phyloP scores from a whole-genome alignment of 2,329 filamentous ascomycete genomes.

The Nakataea oryzae region DNA sequence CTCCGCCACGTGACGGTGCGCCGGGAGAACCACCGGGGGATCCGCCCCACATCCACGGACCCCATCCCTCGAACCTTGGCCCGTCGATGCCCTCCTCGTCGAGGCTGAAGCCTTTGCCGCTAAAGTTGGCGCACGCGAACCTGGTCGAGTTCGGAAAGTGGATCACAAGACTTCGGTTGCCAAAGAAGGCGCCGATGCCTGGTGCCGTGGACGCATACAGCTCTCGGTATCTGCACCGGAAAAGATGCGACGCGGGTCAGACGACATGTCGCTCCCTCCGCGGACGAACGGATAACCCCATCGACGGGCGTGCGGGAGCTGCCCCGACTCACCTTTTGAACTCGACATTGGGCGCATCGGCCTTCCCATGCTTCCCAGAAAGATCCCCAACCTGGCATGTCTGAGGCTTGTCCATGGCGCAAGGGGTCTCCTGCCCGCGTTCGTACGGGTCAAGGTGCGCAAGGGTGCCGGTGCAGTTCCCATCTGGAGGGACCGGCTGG shows the following conservation, averaged over 20 bases:
- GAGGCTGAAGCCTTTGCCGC: not conserved
- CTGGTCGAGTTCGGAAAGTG: slow-evolving; percentile 55
- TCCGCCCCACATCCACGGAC: not conserved
- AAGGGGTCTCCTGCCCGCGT: slow-evolving; percentile 51
- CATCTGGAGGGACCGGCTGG: slow-evolving; percentile 48
- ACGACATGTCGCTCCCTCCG: not conserved
- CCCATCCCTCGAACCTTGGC: not conserved
- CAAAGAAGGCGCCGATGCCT: slow-evolving; percentile 48
- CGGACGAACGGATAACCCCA: no score
- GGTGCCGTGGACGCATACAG: slow-evolving; percentile 41
- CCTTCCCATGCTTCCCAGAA: slow-evolving; percentile 60
- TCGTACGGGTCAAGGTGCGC: slow-evolving; percentile 64
- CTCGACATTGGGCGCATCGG: slow-evolving; percentile 19
- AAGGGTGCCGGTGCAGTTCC: slow-evolving; percentile 60
- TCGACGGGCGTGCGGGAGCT: no score
- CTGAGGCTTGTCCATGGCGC: slow-evolving; percentile 43
- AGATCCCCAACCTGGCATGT: slow-evolving; percentile 71
- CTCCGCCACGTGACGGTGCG: no score
- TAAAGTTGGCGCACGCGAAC: slow-evolving; percentile 55
- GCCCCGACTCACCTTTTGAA: slow-evolving; percentile 16
- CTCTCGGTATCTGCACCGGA: slow-evolving; percentile 37
- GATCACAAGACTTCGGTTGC: slow-evolving; percentile 53
- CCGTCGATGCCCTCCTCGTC: not conserved
- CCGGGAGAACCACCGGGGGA: no score
- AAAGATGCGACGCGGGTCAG: not conserved